These are phyloP conservation scores for Stagonosporopsis vannaccii DNA, from an alignment of 2,329 filamentous ascomycete genomes.

Conservation along the genomic window DNA sequence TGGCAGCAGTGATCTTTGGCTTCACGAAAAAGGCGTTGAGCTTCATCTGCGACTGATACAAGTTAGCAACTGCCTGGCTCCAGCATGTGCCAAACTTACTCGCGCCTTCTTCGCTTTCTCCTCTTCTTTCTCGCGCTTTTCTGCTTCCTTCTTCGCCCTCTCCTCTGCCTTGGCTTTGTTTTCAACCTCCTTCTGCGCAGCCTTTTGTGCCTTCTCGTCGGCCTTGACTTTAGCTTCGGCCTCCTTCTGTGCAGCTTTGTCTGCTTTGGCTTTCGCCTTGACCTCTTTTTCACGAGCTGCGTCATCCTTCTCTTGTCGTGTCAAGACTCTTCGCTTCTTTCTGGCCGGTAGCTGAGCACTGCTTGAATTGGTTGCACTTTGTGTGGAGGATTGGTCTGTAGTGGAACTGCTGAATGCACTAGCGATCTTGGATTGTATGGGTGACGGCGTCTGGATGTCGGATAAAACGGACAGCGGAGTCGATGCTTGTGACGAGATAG, in stretches of 20 bases:
- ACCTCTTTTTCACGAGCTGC: conserved; percentile 49
- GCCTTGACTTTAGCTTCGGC: conserved; percentile 47
- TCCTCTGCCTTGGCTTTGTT: conserved; percentile 50
- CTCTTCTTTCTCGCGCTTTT: conserved; percentile 56
- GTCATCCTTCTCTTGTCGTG: conserved; percentile 53
- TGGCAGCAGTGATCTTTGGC: conserved; percentile 47
- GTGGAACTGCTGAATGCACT: conserved; percentile 22
- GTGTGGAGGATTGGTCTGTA: conserved; percentile 16
- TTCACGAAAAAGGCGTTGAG: conserved; percentile 56
- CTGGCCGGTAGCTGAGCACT: conserved; percentile 49
- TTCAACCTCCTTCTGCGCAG: conserved; percentile 45
- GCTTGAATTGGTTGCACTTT: conserved; percentile 8
- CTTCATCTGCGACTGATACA: conserved; percentile 45
- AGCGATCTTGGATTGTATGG: conserved; percentile 27
- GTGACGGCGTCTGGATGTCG: conserved; percentile 42
- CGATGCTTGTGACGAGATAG: conserved; percentile 36
- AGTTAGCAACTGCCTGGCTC: conserved; percentile 31
- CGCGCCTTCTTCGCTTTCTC: conserved; percentile 51
- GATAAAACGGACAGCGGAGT: conserved; percentile 44
- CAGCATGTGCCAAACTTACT: conserved; percentile 39
- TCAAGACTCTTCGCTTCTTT: conserved; percentile 55
- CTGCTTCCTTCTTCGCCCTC: conserved; percentile 54
- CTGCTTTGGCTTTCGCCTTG: conserved; percentile 46
- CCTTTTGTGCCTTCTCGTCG: conserved; percentile 46
- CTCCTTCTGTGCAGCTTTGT: conserved; percentile 46